phyloP scores from a whole-genome alignment of 2,329 filamentous ascomycete species.

The Metarhizium brunneum region DNA sequence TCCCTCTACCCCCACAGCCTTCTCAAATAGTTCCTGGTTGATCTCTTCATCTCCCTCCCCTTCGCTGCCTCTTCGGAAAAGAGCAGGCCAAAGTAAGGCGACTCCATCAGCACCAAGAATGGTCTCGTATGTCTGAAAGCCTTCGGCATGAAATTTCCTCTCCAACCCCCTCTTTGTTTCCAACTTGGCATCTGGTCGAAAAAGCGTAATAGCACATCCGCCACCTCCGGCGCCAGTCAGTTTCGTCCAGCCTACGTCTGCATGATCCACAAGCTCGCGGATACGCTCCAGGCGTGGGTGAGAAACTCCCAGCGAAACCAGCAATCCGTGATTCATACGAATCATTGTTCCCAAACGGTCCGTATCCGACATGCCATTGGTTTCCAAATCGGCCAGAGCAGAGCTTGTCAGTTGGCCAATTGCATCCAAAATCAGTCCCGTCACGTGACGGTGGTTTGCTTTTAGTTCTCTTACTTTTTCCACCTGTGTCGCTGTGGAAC shows the following conservation, averaged over 20 bases:
- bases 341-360: not conserved
- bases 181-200: not conserved
- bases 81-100: not conserved
- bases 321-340: not conserved
- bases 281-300: slow-evolving; percentile 8
- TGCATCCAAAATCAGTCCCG: not conserved
- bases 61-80: not conserved
- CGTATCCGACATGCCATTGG: not conserved
- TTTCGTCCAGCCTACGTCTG: slow-evolving; percentile 15
- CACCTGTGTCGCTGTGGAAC: not conserved
- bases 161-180: not conserved
- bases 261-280: slow-evolving; percentile 13
- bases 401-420: not conserved
- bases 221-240: not conserved
- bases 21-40: not conserved
- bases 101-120: not conserved
- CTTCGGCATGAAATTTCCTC: not conserved
- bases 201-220: not conserved
- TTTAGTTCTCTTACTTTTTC: not conserved
- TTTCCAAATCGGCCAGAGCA: not conserved
- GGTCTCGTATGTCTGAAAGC: not conserved
- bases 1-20: not conserved
- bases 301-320: slow-evolving; percentile 3
- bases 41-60: not conserved
- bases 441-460: not conserved